Conservation (phyloP, 2,329 filamentous ascomycete genomes). For the Trichoderma gracile region DNA sequence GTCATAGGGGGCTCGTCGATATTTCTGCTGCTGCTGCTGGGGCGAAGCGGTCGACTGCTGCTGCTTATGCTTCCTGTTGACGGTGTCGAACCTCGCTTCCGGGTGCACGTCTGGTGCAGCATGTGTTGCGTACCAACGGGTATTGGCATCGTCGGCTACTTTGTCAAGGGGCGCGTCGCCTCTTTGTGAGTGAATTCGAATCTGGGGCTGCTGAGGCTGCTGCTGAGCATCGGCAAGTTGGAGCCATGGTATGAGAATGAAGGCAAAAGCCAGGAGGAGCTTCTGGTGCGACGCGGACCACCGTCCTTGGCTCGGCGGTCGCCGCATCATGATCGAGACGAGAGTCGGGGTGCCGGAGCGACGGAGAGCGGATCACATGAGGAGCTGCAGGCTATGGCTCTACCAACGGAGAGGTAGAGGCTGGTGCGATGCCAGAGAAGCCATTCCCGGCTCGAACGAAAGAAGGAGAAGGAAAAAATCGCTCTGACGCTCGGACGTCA, state of each 20-base stretch:
- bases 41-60: constrained; percentile 23
- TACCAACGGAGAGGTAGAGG: constrained; percentile 25
- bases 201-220: constrained; percentile 50
- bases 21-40: constrained; percentile 30
- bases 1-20: constrained; percentile 23
- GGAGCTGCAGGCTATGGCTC: constrained; percentile 6
- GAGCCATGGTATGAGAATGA: constrained; percentile 58
- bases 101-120: constrained; percentile 33
- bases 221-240: constrained; percentile 63
- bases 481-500: neutral
- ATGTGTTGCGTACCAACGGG: constrained; percentile 35
- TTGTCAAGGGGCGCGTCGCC: constrained; percentile 33
- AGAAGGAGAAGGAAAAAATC: neutral
- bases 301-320: constrained; percentile 60
- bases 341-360: neutral
- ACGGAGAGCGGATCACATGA: constrained; percentile 28
- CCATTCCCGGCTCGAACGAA: constrained; percentile 25
- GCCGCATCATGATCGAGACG: constrained; percentile 57
- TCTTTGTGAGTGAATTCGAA: constrained; percentile 14
- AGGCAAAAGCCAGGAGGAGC: constrained; percentile 56
- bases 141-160: constrained; percentile 34
- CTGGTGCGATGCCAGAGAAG: constrained; percentile 22
- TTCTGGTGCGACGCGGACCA: constrained; percentile 49
- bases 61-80: constrained; percentile 33
- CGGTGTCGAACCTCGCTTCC: constrained; percentile 33